Conservation (phyloP, 257 asterid genomes). For the Solanum verrucosum region DNA sequence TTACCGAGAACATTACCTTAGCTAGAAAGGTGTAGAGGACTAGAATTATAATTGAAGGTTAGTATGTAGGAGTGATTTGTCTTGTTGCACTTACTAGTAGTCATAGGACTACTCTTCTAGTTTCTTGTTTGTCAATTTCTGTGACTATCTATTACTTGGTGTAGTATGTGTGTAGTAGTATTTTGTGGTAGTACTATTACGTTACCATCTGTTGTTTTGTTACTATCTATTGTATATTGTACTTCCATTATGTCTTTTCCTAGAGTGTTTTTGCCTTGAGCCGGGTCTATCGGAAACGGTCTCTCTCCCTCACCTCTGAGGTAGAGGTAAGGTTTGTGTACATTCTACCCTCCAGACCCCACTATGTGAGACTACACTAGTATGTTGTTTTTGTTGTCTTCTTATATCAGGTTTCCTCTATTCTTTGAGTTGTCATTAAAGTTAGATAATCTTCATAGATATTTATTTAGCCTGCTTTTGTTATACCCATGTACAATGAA, state of each 20-base stretch:
- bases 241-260: background rate
- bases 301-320: background rate
- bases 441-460: background rate
- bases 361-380: background rate
- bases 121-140: background rate
- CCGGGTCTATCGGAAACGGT: too few relatives aligned
- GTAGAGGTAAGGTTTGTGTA: background rate
- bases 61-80: background rate
- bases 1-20: background rate
- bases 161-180: background rate
- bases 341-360: background rate
- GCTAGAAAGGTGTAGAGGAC: background rate
- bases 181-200: background rate
- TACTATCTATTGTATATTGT: background rate
- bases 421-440: background rate
- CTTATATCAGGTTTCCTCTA: background rate
- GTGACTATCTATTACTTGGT: background rate
- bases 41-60: background rate
- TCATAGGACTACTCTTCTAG: background rate
- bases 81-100: background rate
- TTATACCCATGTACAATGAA: background rate
- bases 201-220: too few relatives aligned
- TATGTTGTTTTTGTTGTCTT: background rate
- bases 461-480: background rate
- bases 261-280: background rate